Evolutionary conservation across 768 basidiomycete species (phyloP), one percentile per base, ranked within the genome.

Genomic region (Tephrocybe rancida): DNA sequence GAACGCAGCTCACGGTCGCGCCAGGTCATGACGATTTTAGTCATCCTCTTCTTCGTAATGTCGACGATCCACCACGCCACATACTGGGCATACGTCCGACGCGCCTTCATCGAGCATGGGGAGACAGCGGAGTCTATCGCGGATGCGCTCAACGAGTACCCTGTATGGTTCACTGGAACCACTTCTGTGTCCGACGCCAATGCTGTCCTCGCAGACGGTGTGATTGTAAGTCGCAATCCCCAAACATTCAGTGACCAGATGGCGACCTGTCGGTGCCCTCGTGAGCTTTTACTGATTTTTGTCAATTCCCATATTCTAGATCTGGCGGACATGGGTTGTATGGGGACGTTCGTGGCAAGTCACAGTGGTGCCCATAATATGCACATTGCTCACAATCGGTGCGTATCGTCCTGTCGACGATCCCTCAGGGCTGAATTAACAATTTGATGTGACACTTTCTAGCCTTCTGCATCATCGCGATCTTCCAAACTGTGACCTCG

Each of bases 391-490:
- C 16, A 60, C 50, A 5, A 54, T 50, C 21, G 59, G 59, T 60
- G 24, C 3, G 43, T 48, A 30, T 37, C 35, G 10, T 26, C 7
- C 19, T 22, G 0, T 19, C 13, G n/a, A n/a, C n/a, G n/a, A n/a
- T n/a, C 16, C 19, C 18, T 3, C 5, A 41, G 9, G 9, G 6
- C 7, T 22, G 6, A 13, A n/a, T 41, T 5, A 41, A 5, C 35
- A 8, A 3, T 21, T 19, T 41, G 2, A 41, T 22, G 39, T 21
- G 2, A 21, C 21, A 22, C 19, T 9, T 11, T 47, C 3, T 26
- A 60, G 59, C 56, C 8, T 60, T 60, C 16, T 60, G 49, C 3
- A 45, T 57, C 30, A 60, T 60, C 14, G 59, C 59, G 1, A 49
- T 60, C 44, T 55, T 18, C n/a, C 16, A 53, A 22, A 57, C 56